Evolutionary conservation across 2,329 filamentous ascomycete species (phyloP), one percentile per base, ranked within the genome.

Genomic region (Penicillium crustosum): DNA sequence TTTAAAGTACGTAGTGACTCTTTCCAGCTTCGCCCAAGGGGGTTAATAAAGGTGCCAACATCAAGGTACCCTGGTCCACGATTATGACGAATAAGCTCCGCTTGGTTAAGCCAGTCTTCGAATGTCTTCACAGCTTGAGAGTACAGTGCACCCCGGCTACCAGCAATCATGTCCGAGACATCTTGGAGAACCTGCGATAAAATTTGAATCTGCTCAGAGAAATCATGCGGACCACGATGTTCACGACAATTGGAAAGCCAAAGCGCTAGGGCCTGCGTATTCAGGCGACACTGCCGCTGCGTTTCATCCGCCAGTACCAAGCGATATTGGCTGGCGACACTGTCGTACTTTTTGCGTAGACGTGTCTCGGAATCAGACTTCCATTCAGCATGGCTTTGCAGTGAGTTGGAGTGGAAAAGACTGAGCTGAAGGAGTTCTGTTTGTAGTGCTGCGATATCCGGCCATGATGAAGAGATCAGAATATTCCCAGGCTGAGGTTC

Each of bases 391-490:
- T 71, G 64, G 21, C 63, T 62, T 41, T 69, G 69, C 21, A 71
- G 52, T 8, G 64, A 68, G 6, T 68, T 66, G 8, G 70, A 68
- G 61, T 77, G 72, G 7, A 79, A 66, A 6, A 79, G 68, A 52
- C 70, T 73, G 17, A 80, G 60, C 54, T 80, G 78, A 25, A 80
- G 66, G 13, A 80, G 66, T 57, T 80, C 78, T 0, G 74, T 77
- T 55, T 77, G 74, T 33, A 79, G 50, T 13, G 71, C 69, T 15
- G 70, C 62, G 51, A 75, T 66, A 31, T 78, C 74, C 21, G 73
- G 70, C 63, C 69, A 70, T 9, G 70, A 66, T 7, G 70, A 64
- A 19, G 70, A 65, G 19, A 71, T 65, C 50, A 70, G 60, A 6
- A 64, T 64, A 33, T 61, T 47, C 42, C 60, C 61, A n/a, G 58